Base-by-base conservation (phyloP, 805 yeast species). In the Sporopachydermia lactativora region DNA sequence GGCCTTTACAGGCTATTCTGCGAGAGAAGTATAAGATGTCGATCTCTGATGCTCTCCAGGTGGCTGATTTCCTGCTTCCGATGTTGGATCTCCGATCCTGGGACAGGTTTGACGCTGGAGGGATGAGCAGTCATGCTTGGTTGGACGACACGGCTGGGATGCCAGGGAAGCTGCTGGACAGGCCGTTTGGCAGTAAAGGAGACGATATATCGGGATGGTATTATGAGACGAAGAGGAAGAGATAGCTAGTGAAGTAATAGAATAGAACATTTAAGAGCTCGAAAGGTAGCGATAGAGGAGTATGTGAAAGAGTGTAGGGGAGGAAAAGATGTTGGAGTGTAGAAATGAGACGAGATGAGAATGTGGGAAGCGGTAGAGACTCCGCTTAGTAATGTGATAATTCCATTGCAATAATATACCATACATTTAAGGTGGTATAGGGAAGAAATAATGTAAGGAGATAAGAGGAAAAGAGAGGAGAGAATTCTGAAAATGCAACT, bases 151-250 rank as follows among this genome's bases (percentile, higher is more conserved):
- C 89, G 0, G 58, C 73, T 24, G 94, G 94, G 0, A 66, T 81
- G 55, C 92, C 81, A 43, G 68, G 76, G 49, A 73, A 81, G 11
- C 63, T 59, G 3, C 61, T 81, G 3, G 96, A 83, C 52, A 67
- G 96, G 49, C 77, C 77, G 19, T 70, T 78, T 4, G 84, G 85
- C 19, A 79, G 82, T 0, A 60, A 75, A n/a, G 96, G 96, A 19
- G 77, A 73, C 40, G 96, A 84, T 60, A 83, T 92, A 38, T 76
- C 77, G 3, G 98, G 97, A 3, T 92, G 98, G 98, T 71, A 75
- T 18, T 64, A 63, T 43, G 95, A 85, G 56, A 70, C 74, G 15
- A 59, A 53, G 43, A 43, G 41, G 18, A 42, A 18, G 43, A 42
- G n/a, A 35, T 28, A 17, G 17, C 19, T n/a, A 15, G 5, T 17